Evolutionary conservation across 1,284 basidiomycete species (phyloP), one percentile per base, ranked within the genome.

Genomic region (Kwoniella shivajii): DNA sequence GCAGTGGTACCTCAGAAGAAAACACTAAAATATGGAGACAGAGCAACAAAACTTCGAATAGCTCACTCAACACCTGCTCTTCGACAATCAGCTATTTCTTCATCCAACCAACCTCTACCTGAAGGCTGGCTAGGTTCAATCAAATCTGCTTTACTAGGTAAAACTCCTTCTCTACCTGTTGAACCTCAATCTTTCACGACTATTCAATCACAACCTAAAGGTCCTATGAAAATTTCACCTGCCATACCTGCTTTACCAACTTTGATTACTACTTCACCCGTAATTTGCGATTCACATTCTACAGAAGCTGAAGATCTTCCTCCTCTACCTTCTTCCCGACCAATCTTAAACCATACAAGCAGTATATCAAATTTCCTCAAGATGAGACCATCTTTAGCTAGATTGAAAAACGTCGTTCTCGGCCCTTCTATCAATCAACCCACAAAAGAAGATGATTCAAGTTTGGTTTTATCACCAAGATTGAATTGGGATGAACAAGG

Each of bases 281-380:
- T 78, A 10, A 59, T 77, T 5, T 78, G 77, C 60, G 76, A 78
- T 52, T 76, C 77, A 2, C 49, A 61, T 14, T 68, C 66, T 0
- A 66, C 63, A 39, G 71, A 72, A 42, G 73, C 74, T 2, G 70
- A 67, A 27, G 77, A 78, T 47, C 61, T 78, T 5, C 77, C 75
- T 0, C 74, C 74, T 5, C 55, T 78, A 2, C 51, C 50, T n/a
- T 31, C 37, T 20, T 18, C 26, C 38, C 3, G 34, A 47, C 37
- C 48, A 33, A 11, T 46, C 5, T 9, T 45, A 27, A 7, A 37
- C 6, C 11, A 47, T 9, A 36, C 54, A 2, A 50, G 53, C 14
- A 42, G 52, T 33, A 60, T 67, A 10, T 60, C 55, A 1, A 53
- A 60, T 10, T 50, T 69, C 71, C 0, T 50, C 74, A 1, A 62